Evolutionary conservation across 805 yeast species (phyloP).

Genomic region (Torulaspora franciscae): DNA sequence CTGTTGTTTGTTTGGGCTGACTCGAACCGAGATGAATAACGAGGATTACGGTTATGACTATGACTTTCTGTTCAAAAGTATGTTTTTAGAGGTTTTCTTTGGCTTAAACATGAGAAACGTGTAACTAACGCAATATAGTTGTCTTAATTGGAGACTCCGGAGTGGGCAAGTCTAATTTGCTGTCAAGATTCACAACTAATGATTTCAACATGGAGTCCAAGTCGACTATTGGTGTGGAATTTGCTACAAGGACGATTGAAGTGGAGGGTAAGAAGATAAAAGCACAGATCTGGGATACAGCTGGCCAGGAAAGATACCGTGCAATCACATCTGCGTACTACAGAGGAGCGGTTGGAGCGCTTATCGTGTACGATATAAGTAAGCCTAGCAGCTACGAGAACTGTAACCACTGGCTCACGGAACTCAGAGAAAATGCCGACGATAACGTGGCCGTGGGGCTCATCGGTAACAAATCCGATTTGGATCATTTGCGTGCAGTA

Average conservation of each 20-base stretch:
- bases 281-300: constrained; percentile 97
- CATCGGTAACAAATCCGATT: constrained; percentile 88
- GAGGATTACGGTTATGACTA: constrained; percentile 77
- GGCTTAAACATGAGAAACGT: neutral
- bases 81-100: constrained; percentile 18
- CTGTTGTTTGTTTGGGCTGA: neutral
- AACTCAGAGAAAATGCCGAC: constrained; percentile 86
- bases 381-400: constrained; percentile 83
- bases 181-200: constrained; percentile 90
- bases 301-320: constrained; percentile 97
- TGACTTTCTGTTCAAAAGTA: constrained; percentile 83
- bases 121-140: constrained; percentile 39
- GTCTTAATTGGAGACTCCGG: constrained; percentile 97
- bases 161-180: constrained; percentile 91
- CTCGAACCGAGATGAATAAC: constrained; percentile 27
- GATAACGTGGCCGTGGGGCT: constrained; percentile 92
- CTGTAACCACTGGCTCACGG: constrained; percentile 84
- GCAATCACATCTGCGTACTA: constrained; percentile 97
- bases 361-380: constrained; percentile 91
- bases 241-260: constrained; percentile 92
- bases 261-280: constrained; percentile 79
- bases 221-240: constrained; percentile 96
- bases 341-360: constrained; percentile 97
- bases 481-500: constrained; percentile 89
- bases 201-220: constrained; percentile 92